phyloP scores from a whole-genome alignment of 2,329 filamentous ascomycete species.

The Colletotrichum paranaense region DNA sequence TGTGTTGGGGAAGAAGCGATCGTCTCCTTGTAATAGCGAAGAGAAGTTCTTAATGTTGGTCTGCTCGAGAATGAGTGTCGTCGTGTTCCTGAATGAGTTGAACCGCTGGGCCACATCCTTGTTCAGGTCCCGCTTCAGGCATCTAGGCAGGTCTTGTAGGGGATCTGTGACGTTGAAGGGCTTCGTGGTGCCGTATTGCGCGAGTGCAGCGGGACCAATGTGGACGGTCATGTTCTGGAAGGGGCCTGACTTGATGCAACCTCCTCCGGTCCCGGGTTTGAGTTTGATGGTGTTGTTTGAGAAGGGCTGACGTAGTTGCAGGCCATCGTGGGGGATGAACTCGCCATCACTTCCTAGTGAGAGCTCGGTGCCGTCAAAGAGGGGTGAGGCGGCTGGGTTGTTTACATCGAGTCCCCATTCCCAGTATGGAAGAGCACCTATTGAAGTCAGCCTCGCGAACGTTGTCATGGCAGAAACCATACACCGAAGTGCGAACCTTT shows the following conservation, averaged over 20 bases:
- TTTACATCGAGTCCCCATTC: conserved; percentile 39
- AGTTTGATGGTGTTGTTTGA: conserved; percentile 42
- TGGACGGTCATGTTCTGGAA: conserved; percentile 54
- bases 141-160: conserved; percentile 53
- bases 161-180: conserved; percentile 39
- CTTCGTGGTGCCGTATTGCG: conserved; percentile 34
- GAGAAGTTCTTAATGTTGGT: conserved; percentile 44
- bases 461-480: fast-evolving
- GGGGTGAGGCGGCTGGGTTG: conserved; percentile 44
- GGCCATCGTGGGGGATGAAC: conserved; percentile 41
- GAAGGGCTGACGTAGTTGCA: conserved; percentile 34
- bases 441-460: not conserved
- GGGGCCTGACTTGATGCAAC: conserved; percentile 48
- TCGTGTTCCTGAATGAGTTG: conserved; percentile 42
- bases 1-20: conserved; percentile 40
- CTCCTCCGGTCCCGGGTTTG: conserved; percentile 62
- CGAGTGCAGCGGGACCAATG: conserved; percentile 46
- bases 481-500: conserved; percentile 24
- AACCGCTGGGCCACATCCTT: conserved; percentile 37
- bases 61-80: conserved; percentile 45
- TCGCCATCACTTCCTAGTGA: conserved; percentile 53
- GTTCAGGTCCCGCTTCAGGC: conserved; percentile 53
- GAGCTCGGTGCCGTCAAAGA: conserved; percentile 54
- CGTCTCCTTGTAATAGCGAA: conserved; percentile 48
- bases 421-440: conserved; percentile 37